Percentiles rank a stretch among this genome's conserved stretches.
Conservation (phyloP, 2,329 filamentous ascomycete genomes). For the Alternaria triticimaculans region DNA sequence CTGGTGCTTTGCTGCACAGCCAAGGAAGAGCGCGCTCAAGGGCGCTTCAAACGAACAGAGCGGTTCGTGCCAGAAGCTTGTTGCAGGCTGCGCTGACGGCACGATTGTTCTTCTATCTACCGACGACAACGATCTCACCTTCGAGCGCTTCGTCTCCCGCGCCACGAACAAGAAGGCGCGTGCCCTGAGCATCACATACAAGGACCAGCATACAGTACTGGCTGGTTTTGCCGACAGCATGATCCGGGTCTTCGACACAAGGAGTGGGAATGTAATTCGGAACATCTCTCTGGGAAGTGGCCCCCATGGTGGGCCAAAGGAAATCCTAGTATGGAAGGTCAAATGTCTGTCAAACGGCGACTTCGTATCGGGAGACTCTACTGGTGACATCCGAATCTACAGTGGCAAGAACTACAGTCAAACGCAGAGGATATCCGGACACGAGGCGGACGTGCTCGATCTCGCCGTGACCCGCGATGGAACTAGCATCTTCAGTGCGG, state of each 20-base stretch:
- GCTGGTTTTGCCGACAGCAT: conserved; percentile 96
- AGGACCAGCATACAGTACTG: conserved; percentile 80
- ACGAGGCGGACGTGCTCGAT: conserved; percentile 89
- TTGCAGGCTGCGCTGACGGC: conserved; percentile 90
- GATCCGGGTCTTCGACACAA: conserved; percentile 89
- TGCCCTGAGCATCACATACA: conserved; percentile 90
- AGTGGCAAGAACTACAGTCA: conserved; percentile 91
- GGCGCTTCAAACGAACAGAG: conserved; percentile 29
- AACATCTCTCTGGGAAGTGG: conserved; percentile 88
- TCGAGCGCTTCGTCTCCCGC: conserved; percentile 76
- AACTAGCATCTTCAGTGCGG: conserved; percentile 82
- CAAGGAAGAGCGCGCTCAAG: conserved; percentile 54
- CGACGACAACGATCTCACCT: conserved; percentile 80
- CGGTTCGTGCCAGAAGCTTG: conserved; percentile 64
- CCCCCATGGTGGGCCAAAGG: conserved; percentile 75
- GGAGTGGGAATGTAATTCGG: conserved; percentile 75
- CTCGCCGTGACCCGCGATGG: conserved; percentile 84
- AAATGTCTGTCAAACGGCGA: conserved; percentile 86
- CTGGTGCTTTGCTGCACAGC: conserved; percentile 94
- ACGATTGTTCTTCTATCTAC: conserved; percentile 87
- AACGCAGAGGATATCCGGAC: conserved; percentile 81
- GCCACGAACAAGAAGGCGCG: conserved; percentile 84
- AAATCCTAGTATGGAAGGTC: conserved; percentile 91
- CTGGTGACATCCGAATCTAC: conserved; percentile 92
- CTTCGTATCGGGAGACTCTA: conserved; percentile 93